Conservation (phyloP, 305 asterid genomes). For the Plantago lanceolata region DNA sequence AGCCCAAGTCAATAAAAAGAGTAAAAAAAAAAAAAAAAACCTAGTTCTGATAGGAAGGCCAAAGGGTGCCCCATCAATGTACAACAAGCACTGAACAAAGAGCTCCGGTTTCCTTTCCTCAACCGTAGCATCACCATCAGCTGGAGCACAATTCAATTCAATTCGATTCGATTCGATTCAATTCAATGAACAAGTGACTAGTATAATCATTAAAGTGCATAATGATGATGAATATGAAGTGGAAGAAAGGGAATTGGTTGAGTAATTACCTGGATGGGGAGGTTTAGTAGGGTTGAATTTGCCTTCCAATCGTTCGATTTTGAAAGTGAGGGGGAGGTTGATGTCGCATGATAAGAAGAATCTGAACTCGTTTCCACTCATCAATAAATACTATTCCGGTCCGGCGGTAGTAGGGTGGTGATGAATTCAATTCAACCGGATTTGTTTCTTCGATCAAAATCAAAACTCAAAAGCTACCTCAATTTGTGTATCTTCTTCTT, state of each 20-base stretch:
- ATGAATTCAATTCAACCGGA: no score
- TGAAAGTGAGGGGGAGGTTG: constrained; percentile 83
- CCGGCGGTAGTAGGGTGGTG: no score
- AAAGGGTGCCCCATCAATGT: constrained; percentile 90
- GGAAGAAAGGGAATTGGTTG: background rate
- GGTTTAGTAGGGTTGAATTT: constrained; percentile 45
- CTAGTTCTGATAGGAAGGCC: constrained; percentile 97
- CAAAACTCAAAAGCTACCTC: no score
- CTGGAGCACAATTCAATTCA: constrained; percentile 34
- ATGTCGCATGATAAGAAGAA: constrained; percentile 95
- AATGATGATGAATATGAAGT: background rate
- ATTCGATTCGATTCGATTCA: background rate
- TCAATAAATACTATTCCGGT: constrained; percentile 7
- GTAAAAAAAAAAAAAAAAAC: constrained; percentile 28
- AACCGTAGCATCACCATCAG: constrained; percentile 41
- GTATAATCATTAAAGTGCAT: background rate
- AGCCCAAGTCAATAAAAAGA: no score
- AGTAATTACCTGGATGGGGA: constrained; percentile 48
- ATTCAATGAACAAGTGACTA: background rate
- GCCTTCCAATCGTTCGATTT: constrained; percentile 89
- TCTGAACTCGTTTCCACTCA: constrained; percentile 80
- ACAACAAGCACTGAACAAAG: constrained; percentile 72
- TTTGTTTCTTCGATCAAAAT: no score
- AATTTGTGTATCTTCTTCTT: no score
- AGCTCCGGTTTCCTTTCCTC: constrained; percentile 78